Evolutionary conservation across 2,329 filamentous ascomycete species (phyloP).

Genomic region (Pseudogymnoascus sp.): DNA sequence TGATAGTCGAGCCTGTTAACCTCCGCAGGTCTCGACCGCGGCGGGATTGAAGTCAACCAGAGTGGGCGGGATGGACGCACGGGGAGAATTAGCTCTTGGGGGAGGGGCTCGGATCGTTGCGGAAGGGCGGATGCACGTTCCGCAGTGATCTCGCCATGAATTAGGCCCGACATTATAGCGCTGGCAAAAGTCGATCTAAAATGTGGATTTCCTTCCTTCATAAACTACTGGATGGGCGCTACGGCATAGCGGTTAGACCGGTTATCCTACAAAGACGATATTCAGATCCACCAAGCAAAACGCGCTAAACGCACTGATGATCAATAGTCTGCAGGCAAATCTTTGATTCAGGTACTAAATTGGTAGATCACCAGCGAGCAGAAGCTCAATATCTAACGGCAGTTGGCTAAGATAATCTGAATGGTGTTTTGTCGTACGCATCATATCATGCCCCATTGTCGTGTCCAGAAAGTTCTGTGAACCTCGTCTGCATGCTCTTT

Average conservation of each 20-base stretch:
- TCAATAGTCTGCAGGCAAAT: not conserved
- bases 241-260: not conserved
- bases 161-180: not conserved
- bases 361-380: not conserved
- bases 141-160: not conserved
- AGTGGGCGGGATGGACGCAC: slow-evolving; percentile 5
- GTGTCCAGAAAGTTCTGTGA: not conserved
- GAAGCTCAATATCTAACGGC: not conserved
- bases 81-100: not conserved
- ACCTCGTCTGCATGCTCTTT: not conserved
- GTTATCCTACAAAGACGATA: not conserved
- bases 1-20: slow-evolving; percentile 15
- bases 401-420: not conserved
- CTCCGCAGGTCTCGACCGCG: slow-evolving; percentile 1
- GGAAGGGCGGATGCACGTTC: not conserved
- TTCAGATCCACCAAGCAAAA: not conserved
- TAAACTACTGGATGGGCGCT: not conserved
- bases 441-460: not conserved
- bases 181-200: not conserved
- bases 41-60: slow-evolving; percentile 5
- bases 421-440: not conserved
- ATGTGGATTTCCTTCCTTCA: not conserved
- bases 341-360: not conserved
- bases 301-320: not conserved
- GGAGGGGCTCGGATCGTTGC: not conserved